These are phyloP conservation scores for Wickerhamomyces tratensis DNA, from an alignment of 805 yeast genomes.

Conservation along the genomic window DNA sequence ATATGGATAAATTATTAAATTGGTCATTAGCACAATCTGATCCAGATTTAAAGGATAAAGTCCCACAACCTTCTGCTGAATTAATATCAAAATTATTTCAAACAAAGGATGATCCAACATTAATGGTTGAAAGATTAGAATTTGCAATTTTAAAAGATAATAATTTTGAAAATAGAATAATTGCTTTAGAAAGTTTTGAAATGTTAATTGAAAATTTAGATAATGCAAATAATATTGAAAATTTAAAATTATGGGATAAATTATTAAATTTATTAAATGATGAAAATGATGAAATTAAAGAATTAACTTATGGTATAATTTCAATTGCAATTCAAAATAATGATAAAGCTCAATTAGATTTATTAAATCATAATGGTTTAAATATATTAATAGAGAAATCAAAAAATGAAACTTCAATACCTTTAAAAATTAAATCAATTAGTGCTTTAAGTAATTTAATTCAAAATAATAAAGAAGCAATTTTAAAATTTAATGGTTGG, in stretches of 20 bases:
- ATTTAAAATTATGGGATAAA: constrained; percentile 71
- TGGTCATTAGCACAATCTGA: constrained; percentile 90
- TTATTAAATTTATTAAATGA: constrained; percentile 44
- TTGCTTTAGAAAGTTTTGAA: constrained; percentile 85
- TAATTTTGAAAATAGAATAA: constrained; percentile 50
- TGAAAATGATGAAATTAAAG: constrained; percentile 35
- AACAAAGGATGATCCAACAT: constrained; percentile 73
- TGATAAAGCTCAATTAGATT: constrained; percentile 60
- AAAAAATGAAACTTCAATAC: constrained; percentile 14
- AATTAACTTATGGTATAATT: constrained; percentile 59
- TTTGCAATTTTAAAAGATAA: constrained; percentile 52
- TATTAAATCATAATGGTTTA: constrained; percentile 40
- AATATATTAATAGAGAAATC: constrained; percentile 32
- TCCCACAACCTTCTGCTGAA: constrained; percentile 74
- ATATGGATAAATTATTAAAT: constrained; percentile 82
- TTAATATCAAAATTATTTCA: constrained; percentile 71
- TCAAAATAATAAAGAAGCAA: constrained; percentile 56
- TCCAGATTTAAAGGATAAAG: constrained; percentile 50
- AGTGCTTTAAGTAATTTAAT: constrained; percentile 70
- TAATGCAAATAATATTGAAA: constrained; percentile 88
- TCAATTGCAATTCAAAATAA: constrained; percentile 95
- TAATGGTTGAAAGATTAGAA: constrained; percentile 71
- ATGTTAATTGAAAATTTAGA: constrained; percentile 90
- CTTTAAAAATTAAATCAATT: constrained; percentile 50
- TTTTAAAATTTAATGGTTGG: constrained; percentile 66